Conservation (phyloP, 2,329 filamentous ascomycete genomes). For the Capronia epimyces region DNA sequence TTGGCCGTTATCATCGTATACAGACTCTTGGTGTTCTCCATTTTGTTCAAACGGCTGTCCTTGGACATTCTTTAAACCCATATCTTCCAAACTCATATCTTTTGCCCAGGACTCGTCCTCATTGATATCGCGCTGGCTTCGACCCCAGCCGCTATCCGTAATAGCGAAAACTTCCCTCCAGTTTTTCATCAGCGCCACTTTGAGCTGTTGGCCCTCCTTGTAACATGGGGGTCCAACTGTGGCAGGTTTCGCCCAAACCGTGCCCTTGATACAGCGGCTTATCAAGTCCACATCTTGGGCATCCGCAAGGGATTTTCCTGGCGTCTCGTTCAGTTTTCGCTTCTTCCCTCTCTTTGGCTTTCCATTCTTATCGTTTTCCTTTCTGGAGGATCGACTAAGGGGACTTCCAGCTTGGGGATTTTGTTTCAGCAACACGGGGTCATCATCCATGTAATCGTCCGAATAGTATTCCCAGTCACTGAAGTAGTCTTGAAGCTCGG, state of each 20-base stretch:
- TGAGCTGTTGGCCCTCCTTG: slow-evolving; percentile 38
- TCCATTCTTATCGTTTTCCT: slow-evolving; percentile 9
- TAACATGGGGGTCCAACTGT: slow-evolving; percentile 32
- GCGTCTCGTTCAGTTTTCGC: slow-evolving; percentile 25
- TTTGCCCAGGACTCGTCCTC: slow-evolving; percentile 29
- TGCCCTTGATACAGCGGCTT: slow-evolving; percentile 34
- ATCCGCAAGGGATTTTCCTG: slow-evolving; percentile 15
- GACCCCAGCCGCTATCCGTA: slow-evolving; percentile 19
- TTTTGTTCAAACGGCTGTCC: slow-evolving; percentile 11
- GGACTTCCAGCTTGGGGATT: slow-evolving; percentile 18
- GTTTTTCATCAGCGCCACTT: slow-evolving; percentile 43
- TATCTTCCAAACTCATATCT: slow-evolving; percentile 28
- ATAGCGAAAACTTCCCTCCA: slow-evolving; percentile 42
- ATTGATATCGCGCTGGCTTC: background rate
- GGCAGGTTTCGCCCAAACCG: slow-evolving; percentile 37
- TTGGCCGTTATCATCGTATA: slow-evolving; percentile 12
- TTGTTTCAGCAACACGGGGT: slow-evolving; percentile 33
- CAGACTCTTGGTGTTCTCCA: slow-evolving; percentile 5
- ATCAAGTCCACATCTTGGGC: slow-evolving; percentile 21
- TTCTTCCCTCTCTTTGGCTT: slow-evolving; percentile 26
- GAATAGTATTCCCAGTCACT: slow-evolving; percentile 45
- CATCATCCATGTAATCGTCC: slow-evolving; percentile 43
- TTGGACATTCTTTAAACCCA: slow-evolving; percentile 24
- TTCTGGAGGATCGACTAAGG: slow-evolving; percentile 10
- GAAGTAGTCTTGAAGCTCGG: slow-evolving; percentile 38